A percentile compares a stretch with the other conserved stretches of the same genome.
Evolutionary conservation across 805 yeast genomes (phyloP).

Genomic region (Myxozyma neglecta): DNA sequence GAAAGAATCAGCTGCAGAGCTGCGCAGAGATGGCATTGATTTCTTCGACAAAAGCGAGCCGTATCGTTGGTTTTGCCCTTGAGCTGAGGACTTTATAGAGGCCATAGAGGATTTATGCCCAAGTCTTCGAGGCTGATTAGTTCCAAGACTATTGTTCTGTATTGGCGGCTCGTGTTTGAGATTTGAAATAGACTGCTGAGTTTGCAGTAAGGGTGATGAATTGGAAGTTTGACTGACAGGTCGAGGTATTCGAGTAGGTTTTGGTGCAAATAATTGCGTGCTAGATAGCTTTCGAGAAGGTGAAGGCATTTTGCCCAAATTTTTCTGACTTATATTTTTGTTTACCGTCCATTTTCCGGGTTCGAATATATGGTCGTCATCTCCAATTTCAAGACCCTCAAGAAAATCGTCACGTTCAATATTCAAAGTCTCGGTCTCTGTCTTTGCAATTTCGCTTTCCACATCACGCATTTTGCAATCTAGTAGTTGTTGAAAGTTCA

Average conservation of each 20-base stretch:
- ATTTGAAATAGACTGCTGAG: constrained; percentile 1
- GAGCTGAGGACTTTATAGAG: constrained; percentile 7
- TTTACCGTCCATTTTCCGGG: constrained; percentile 20
- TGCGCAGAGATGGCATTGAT: constrained; percentile 30
- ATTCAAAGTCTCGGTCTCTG: background rate
- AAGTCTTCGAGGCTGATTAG: constrained; percentile 8
- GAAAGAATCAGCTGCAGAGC: constrained; percentile 6
- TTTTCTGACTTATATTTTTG: constrained; percentile 13
- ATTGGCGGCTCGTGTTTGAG: constrained; percentile 3
- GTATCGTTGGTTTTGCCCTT: background rate
- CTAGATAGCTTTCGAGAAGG: background rate
- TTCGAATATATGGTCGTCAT: constrained; percentile 23
- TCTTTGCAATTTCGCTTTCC: background rate
- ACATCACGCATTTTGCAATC: constrained; percentile 12
- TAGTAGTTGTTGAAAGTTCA: constrained; percentile 22
- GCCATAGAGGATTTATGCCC: constrained; percentile 27
- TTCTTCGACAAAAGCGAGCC: constrained; percentile 26
- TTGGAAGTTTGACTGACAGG: constrained; percentile 23
- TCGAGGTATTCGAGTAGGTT: constrained; percentile 29
- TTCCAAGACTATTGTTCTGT: background rate
- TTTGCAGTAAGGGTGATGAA: background rate
- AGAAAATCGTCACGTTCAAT: constrained; percentile 23
- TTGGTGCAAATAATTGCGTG: constrained; percentile 8
- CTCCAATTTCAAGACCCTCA: constrained; percentile 29
- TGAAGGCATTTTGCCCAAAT: background rate